Evolutionary conservation across 2,329 filamentous ascomycete species (phyloP), one percentile per base, ranked within the genome.

Genomic region (Fusarium albosuccineum): DNA sequence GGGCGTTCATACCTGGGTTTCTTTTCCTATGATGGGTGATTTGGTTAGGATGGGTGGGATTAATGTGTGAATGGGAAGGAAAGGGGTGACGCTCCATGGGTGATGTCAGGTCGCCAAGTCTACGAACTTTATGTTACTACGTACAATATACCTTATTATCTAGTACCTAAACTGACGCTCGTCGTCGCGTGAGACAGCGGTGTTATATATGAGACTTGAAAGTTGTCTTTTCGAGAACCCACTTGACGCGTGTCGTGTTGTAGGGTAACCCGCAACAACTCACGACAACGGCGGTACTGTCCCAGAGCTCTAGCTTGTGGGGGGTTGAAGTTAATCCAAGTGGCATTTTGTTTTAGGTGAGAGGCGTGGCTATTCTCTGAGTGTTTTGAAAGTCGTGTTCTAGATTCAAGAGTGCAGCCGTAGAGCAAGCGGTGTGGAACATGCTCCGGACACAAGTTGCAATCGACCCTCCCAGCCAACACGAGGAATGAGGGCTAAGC

Each of bases 101-200:
- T 70, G 63, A 72, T 64, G 70, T 64, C 57, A 45, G 60, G 54
- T 66, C 55, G 57, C 36, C 41, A 49, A 53, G 49, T 48, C 41
- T 46, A 67, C 40, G 58, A 66, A 55, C 65, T 64, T 60, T 49
- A 53, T 53, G 52, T 55, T 64, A 50, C 37, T 55, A 48, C 54
- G 52, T 67, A 57, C 57, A 66, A 60, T 62, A 64, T 57, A 59
- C 40, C 46, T 39, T 50, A 8, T 50, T 57, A 29, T 62, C 54
- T 33, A 33, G 9, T 9, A 11, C 30, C 30, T 22, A 22, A 22
- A 22, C 22, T 5, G 22, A 22, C 4, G 22, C 22, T 22, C 22
- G 22, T 22, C 5, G 22, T 22, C 5, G 22, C 5, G 22, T 22
- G 22, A 22, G 22, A 22, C 22, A 22, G 22, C 5, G 22, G 22